A percentile compares a stretch with the other conserved stretches of the same genome.
These are phyloP conservation scores for Glycine latifolia DNA, from an alignment of 306 rosid genomes.

Conservation along the genomic window DNA sequence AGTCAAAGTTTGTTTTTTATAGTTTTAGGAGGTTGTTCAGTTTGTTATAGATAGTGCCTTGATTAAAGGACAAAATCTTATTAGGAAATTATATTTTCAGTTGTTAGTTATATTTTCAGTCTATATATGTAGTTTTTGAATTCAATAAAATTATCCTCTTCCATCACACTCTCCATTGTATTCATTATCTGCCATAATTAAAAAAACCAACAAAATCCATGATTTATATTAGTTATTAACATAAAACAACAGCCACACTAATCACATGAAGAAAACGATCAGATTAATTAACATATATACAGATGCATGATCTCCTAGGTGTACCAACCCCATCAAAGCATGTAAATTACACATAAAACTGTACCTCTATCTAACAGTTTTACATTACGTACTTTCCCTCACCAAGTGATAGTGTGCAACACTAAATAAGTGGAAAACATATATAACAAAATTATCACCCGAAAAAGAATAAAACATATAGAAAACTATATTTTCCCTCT, in stretches of 20 bases:
- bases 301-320: not conserved
- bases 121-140: too few species aligned
- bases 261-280: not conserved
- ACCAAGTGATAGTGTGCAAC: not conserved
- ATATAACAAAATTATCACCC: conserved; percentile 37
- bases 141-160: too few species aligned
- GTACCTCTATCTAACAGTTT: not conserved
- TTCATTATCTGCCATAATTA: too few species aligned
- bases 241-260: not conserved
- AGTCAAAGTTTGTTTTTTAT: too few species aligned
- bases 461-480: not conserved
- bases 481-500: conserved; percentile 13
- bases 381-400: not conserved
- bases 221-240: not conserved
- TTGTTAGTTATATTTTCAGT: too few species aligned
- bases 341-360: conserved; percentile 16
- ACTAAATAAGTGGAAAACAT: conserved; percentile 11
- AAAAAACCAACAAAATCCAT: not conserved
- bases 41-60: too few species aligned
- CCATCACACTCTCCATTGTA: too few species aligned
- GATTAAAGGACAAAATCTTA: too few species aligned
- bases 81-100: too few species aligned
- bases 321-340: not conserved
- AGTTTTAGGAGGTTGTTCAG: too few species aligned
- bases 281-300: conserved; percentile 34